Conservation (phyloP, 352 stramenopile genomes). For the Pythium rhizo-oryzae region DNA sequence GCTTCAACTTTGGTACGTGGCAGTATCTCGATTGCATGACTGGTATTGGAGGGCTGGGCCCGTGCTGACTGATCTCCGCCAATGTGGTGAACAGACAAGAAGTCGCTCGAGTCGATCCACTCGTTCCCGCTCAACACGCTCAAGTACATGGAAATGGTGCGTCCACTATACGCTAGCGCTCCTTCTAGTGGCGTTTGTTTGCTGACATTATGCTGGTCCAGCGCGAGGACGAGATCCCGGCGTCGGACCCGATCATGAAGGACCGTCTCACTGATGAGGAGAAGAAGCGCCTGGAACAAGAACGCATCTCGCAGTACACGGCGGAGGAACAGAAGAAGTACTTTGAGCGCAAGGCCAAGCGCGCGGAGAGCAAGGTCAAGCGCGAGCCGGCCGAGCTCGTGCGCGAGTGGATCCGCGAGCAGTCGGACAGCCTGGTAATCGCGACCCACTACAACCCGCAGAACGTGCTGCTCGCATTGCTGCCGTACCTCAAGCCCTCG, state of each 20-base stretch:
- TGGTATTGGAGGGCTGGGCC: background rate
- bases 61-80: no score
- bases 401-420: slow-evolving; percentile 65
- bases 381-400: slow-evolving; percentile 70
- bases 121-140: slow-evolving; percentile 75
- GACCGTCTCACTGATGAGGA: slow-evolving; percentile 67
- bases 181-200: background rate
- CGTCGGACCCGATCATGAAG: slow-evolving; percentile 42
- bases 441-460: slow-evolving; percentile 91
- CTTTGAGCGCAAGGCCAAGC: slow-evolving; percentile 77
- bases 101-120: slow-evolving; percentile 73
- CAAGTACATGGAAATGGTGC: slow-evolving; percentile 37
- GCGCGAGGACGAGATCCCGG: slow-evolving; percentile 57
- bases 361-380: slow-evolving; percentile 75
- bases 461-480: slow-evolving; percentile 78
- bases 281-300: slow-evolving; percentile 57
- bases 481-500: slow-evolving; percentile 90
- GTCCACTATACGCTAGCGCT: background rate
- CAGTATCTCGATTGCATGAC: background rate
- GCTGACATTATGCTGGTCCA: slow-evolving; percentile 15
- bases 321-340: slow-evolving; percentile 78
- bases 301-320: slow-evolving; percentile 85
- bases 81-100: slow-evolving; percentile 48
- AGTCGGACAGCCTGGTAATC: slow-evolving; percentile 90
- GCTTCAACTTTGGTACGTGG: slow-evolving; percentile 82